Evolutionary conservation across 2,329 filamentous ascomycete genomes (phyloP), one percentile per base, ranked within the genome.

Genomic region (Fusarium sp.): DNA sequence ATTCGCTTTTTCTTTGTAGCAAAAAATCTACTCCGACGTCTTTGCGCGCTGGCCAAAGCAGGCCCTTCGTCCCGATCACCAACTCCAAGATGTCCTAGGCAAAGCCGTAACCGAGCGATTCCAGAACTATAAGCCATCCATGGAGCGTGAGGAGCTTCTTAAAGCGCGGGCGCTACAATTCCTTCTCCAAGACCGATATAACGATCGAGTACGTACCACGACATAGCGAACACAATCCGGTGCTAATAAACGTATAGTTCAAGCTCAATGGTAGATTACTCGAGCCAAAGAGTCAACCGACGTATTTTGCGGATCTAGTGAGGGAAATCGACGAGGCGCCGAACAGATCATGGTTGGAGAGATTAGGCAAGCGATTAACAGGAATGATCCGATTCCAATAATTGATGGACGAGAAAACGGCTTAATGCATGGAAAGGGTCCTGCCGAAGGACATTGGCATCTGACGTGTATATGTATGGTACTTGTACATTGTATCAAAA

Each of bases 281-380:
- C 65, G 81, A 84, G 60, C 91, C 91, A 20, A 86, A 85, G 79
- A 91, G 89, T 77, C 90, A 92, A 73, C 91, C 91, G 42, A 88
- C 86, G 0, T 91, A 93, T 79, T 93, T 91, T 77, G 80, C 84
- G 26, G 88, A 91, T 72, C 80, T 93, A 36, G 79, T 92, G 2
- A 84, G 82, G 60, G 91, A 93, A 80, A 85, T 93, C 30, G 88
- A 92, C 41, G 88, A 88, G 75, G 90, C 89, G 8, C 91, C 91
- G 5, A 87, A 83, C 45, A 83, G 91, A 65, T 86, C 86, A 13
- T 90, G 86, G 83, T 78, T 88, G 28, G 84, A 86, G 56, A 84
- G 87, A 60, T 68, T 90, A 56, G 81, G 84, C 69, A 88, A 91
- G 78, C 85, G 85, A 69, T 77, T 91, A 72, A 86, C 87, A 69